phyloP scores from a whole-genome alignment of 176 grass and related monocot species.

The Bonia amplexicaulis region DNA sequence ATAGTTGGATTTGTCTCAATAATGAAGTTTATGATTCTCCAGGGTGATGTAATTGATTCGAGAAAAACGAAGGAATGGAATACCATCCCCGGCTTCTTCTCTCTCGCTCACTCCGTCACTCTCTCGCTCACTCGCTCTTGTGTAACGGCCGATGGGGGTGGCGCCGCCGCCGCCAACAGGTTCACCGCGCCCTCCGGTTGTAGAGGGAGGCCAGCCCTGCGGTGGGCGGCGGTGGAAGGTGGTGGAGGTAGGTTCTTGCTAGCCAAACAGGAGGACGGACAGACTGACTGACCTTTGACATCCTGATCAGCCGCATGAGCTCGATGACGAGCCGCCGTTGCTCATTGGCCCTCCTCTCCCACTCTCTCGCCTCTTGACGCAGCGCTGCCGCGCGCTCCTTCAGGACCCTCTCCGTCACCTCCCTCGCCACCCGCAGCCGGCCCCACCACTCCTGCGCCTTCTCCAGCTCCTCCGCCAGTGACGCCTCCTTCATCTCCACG shows the following conservation, averaged over 20 bases:
- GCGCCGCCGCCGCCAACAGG: no score
- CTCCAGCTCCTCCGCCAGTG: slow-evolving; percentile 52
- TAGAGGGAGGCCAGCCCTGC: no score
- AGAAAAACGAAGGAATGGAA: no score
- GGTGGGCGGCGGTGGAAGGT: no score
- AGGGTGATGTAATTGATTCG: background rate
- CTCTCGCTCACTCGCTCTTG: no score
- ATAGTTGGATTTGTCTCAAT: background rate
- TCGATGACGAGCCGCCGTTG: slow-evolving; percentile 29
- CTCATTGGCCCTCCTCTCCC: slow-evolving; percentile 16
- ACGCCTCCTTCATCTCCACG: slow-evolving; percentile 7
- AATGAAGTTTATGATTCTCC: background rate
- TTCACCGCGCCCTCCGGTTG: no score
- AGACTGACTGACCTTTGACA: slow-evolving; percentile 23
- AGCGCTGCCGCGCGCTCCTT: background rate
- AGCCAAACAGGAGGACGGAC: background rate
- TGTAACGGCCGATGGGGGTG: no score
- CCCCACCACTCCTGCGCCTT: slow-evolving; percentile 33
- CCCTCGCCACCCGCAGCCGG: slow-evolving; percentile 23
- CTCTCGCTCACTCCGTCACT: no score
- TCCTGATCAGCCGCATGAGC: slow-evolving; percentile 41
- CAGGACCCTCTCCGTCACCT: slow-evolving; percentile 7
- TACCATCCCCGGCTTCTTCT: no score
- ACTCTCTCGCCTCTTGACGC: slow-evolving; percentile 4
- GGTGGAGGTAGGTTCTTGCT: background rate